Evolutionary conservation across 2,329 filamentous ascomycete species (phyloP), one percentile per base, ranked within the genome.

Genomic region (Hymenoscyphus salicellus): DNA sequence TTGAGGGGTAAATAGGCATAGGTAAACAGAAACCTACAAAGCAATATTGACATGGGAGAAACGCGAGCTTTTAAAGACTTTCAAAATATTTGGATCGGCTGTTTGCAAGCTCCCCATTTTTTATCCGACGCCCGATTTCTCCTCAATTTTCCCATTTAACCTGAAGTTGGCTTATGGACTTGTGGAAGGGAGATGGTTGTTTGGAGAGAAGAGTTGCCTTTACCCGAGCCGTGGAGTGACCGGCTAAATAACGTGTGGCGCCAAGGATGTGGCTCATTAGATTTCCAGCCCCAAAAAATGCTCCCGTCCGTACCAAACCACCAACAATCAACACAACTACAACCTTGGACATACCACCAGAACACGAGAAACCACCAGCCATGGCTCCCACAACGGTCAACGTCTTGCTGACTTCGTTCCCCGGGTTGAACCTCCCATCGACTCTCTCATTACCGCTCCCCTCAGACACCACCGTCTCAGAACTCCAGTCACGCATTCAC

Each of bases 381-480:
- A 91, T 91, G 87, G 79, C 81, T 46, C 72, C 82, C 1, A 77
- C 76, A 68, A 85, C 80, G 46, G 80, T 96, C 75, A 97, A 96
- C 78, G 83, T 98, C 68, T 86, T 98, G 65, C 82, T 99, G 66
- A 89, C 92, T 71, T 92, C 89, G 67, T 94, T 98, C 74, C 84
- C 89, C 7, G 94, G 94, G 68, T 84, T 96, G 20, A 88, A 89
- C 57, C 84, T 97, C 6, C 93, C 94, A 2, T 81, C 90, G n/a
- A 96, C 93, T 0, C 82, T 96, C 38, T 87, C 90, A 4, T 82
- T 97, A n/a, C 88, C 91, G 0, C 79, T 96, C 26, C 81, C 86
- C 8, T 79, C 85, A 30, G 82, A 86, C 36, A 86, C 89, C 7
- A 85, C 87, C 14, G 80, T 93, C 72, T 81, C 84, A 63, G 84